These are phyloP conservation scores for Pseudogymnoascus sp. DNA, from an alignment of 2,329 filamentous ascomycete species.

Conservation along the genomic window DNA sequence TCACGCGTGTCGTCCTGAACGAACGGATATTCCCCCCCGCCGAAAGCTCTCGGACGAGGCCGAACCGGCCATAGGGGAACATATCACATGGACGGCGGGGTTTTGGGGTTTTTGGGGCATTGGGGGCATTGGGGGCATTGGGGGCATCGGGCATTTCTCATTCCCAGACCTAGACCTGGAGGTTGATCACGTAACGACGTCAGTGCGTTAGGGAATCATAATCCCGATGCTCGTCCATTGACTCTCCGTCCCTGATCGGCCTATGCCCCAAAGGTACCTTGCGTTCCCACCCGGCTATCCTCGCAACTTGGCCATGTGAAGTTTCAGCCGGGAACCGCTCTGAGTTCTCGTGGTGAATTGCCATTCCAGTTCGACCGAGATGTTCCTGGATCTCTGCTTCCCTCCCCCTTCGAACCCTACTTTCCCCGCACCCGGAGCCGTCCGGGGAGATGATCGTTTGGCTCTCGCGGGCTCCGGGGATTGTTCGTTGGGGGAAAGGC, in stretches of 20 bases:
- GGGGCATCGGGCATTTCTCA: neutral
- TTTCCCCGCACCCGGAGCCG: neutral
- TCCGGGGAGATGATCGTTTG: no score
- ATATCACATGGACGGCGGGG: neutral
- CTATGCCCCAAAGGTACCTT: neutral
- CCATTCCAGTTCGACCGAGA: neutral
- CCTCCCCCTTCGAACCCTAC: neutral
- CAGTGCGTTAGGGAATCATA: neutral
- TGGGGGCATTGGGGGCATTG: neutral
- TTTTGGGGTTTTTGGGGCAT: neutral
- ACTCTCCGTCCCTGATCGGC: constrained; percentile 5
- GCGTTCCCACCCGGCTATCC: neutral
- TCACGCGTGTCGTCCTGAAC: neutral
- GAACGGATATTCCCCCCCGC: neutral
- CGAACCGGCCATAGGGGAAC: neutral
- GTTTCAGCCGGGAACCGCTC: neutral
- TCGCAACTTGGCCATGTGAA: neutral
- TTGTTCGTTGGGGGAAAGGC: neutral
- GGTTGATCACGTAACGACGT: neutral
- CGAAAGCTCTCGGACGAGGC: neutral
- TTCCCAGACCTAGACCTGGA: neutral
- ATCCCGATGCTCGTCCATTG: neutral
- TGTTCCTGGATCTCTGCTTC: neutral
- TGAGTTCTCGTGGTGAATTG: neutral
- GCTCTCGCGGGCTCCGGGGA: neutral